Evolutionary conservation across 331 rosid genomes (phyloP).

Genomic region (Quercus tomentella): DNA sequence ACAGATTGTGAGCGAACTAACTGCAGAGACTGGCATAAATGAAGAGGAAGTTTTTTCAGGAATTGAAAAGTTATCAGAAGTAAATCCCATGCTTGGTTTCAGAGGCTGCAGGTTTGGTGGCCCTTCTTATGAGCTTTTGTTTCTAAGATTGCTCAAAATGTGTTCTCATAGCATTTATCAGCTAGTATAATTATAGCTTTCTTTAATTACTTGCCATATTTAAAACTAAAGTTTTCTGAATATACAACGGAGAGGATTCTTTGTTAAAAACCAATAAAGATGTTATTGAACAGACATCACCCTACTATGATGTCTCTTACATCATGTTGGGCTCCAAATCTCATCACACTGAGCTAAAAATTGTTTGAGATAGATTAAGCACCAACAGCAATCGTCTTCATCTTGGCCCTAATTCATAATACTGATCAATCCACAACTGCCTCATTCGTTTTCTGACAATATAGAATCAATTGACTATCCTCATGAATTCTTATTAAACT

Average conservation of each 20-base stretch:
- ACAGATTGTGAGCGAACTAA: constrained; percentile 72
- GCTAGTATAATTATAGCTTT: not conserved
- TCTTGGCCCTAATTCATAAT: not conserved
- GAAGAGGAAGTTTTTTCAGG: constrained; percentile 83
- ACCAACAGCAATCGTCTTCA: not conserved
- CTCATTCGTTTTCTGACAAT: not conserved
- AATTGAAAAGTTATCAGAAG: constrained; percentile 91
- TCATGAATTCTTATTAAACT: not conserved
- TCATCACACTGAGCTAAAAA: not conserved
- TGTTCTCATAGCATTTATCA: not conserved
- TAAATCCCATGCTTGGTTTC: constrained; percentile 98
- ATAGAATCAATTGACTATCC: not conserved
- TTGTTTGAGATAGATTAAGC: not conserved
- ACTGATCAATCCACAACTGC: not conserved
- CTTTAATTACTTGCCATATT: constrained; percentile 1
- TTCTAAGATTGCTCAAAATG: not conserved
- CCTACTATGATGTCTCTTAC: not conserved
- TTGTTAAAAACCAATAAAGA: not conserved
- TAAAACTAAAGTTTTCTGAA: not conserved
- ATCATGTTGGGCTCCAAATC: not conserved
- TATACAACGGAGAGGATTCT: not conserved
- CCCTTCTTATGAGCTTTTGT: constrained; percentile 3
- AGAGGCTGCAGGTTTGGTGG: constrained; percentile 92
- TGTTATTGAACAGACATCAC: not conserved
- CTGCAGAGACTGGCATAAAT: constrained; percentile 81